Base-by-base conservation (phyloP, 164 flowering plant genomes). In the Malania oleifera region DNA sequence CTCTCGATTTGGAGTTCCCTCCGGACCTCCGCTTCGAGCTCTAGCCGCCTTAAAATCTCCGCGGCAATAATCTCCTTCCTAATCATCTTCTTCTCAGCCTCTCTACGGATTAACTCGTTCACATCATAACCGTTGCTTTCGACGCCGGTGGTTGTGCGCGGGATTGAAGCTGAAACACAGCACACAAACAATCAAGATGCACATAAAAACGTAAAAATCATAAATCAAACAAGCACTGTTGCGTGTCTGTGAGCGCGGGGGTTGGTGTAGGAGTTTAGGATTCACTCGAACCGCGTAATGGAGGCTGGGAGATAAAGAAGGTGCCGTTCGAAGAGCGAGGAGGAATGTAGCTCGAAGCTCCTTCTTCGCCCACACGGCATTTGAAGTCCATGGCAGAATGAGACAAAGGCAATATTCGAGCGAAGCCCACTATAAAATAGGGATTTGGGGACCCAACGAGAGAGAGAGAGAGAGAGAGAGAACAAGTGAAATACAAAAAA, bases 1-100 rank as follows among this genome's bases (percentile, higher is more conserved):
- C 72, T 41, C 67, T 76, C 77, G 52, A 73, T 43, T 15, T 59
- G 64, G 14, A 73, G 2, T 31, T 76, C 80, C 44, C 70, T 62
- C 51, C 77, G 59, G 20, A 73, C 77, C 45, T 76, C 80, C 5
- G 62, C 73, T 43, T 73, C 80, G 14, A 76, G 59, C 27, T 53
- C 61, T 7, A 67, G 61, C 63, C 62, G 65, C 9, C 64, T 48
- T 0, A 52, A 13, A 18, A 61, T 34, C 62, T 76, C 77, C 24
- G 40, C 51, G 1, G 68, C 75, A 6, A 70, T 37, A 39, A 73
- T 70, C 64, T 76, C 73, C 13, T 70, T 71, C 22, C 77, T 64
- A 4, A 73, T 73, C 45, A 59, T 41, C 56, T 61, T 65, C 41
- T 76, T 73, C 60, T 76, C 80, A 3, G 54, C 4, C 64, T 71